These are phyloP conservation scores for Diaporthe citrichinensis DNA, from an alignment of 2,329 filamentous ascomycete genomes.

Conservation along the genomic window DNA sequence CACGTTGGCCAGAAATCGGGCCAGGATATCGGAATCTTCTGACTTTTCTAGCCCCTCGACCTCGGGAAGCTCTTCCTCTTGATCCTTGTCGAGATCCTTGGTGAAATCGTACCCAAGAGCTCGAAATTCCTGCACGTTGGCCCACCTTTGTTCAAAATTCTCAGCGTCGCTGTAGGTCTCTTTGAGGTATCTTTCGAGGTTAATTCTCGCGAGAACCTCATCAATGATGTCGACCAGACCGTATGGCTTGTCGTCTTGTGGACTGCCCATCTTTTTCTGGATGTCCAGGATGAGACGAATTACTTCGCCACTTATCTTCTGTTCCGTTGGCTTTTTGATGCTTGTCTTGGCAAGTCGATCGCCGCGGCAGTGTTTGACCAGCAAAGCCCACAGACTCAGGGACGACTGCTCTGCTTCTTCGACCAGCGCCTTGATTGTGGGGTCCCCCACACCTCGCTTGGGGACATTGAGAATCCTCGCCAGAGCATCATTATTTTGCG, in stretches of 20 bases:
- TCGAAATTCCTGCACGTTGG: slow-evolving; percentile 91
- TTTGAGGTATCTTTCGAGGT: slow-evolving; percentile 81
- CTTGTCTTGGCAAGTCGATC: slow-evolving; percentile 62
- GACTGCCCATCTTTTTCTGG: slow-evolving; percentile 50
- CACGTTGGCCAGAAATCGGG: slow-evolving; percentile 90
- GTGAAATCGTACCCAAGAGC: slow-evolving; percentile 82
- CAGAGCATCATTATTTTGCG: slow-evolving; percentile 88
- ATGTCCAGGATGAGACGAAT: slow-evolving; percentile 59
- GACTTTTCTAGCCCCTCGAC: slow-evolving; percentile 81
- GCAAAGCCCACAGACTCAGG: slow-evolving; percentile 81
- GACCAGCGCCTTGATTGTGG: slow-evolving; percentile 79
- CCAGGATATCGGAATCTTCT: slow-evolving; percentile 74
- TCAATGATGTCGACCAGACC: slow-evolving; percentile 65
- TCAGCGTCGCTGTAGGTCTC: slow-evolving; percentile 79
- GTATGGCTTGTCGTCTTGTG: slow-evolving; percentile 49
- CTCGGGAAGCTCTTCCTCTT: slow-evolving; percentile 72
- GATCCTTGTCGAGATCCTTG: slow-evolving; percentile 57
- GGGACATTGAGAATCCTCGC: slow-evolving; percentile 89
- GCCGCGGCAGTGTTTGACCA: slow-evolving; percentile 69
- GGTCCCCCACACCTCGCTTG: slow-evolving; percentile 83
- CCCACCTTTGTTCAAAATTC: slow-evolving; percentile 84
- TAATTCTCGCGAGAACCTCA: slow-evolving; percentile 73
- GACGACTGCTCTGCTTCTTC: slow-evolving; percentile 81
- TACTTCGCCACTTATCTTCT: slow-evolving; percentile 66
- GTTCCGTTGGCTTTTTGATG: slow-evolving; percentile 65